Conservation (phyloP, 1,284 basidiomycete species). For the Ceratobasidium sp. region DNA sequence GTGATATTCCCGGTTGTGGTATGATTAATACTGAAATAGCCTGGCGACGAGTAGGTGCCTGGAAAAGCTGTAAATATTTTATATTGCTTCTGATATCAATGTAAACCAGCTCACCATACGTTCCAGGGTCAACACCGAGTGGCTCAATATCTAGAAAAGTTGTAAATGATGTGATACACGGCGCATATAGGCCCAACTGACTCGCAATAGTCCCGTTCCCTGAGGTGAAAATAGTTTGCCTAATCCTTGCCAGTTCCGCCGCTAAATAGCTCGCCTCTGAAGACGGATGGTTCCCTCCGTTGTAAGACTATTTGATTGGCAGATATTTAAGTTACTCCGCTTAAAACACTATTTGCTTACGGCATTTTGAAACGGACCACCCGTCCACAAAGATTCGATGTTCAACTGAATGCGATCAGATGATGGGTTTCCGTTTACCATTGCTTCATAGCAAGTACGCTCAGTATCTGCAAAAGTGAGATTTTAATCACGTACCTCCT, state of each 20-base stretch:
- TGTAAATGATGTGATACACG: conserved; percentile 58
- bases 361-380: conserved; percentile 74
- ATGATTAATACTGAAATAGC: conserved; percentile 68
- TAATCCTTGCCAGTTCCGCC: conserved; percentile 57
- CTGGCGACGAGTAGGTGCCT: conserved; percentile 79
- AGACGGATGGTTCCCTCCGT: conserved; percentile 74
- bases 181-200: conserved; percentile 54
- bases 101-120: conserved; percentile 66
- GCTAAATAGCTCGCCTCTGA: conserved; percentile 64
- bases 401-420: conserved; percentile 76
- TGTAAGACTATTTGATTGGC: conserved; percentile 65
- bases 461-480: no score
- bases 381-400: conserved; percentile 80
- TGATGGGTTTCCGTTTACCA: conserved; percentile 71
- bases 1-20: conserved; percentile 56
- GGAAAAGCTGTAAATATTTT: conserved; percentile 7
- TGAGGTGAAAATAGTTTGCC: conserved; percentile 70
- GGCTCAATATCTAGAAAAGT: conserved; percentile 65
- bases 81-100: background rate
- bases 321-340: background rate
- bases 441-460: conserved; percentile 61
- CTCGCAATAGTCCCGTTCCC: conserved; percentile 70
- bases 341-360: conserved; percentile 58
- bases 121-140: conserved; percentile 67
- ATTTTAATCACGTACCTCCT: no score